A percentile compares a stretch with the other conserved stretches of the same genome.
These are phyloP conservation scores for Ceratobasidium sp. DNA, from an alignment of 1,284 basidiomycete genomes.

Conservation along the genomic window DNA sequence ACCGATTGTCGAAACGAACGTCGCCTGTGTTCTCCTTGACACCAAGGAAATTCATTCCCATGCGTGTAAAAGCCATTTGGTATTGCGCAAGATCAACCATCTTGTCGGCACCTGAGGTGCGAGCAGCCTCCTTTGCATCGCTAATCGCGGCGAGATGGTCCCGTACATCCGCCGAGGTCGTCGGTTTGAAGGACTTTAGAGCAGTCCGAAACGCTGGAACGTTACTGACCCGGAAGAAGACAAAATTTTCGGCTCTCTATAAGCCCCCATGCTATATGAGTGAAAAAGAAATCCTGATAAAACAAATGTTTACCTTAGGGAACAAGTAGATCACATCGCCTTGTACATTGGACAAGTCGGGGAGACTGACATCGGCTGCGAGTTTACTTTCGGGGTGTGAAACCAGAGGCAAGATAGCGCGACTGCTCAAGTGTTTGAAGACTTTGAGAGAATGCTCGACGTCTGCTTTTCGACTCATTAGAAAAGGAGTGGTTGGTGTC, in stretches of 20 bases:
- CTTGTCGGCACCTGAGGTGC: neutral
- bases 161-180: neutral
- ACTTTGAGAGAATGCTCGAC: neutral
- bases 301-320: slow-evolving; percentile 18
- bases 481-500: no score
- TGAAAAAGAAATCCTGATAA: neutral
- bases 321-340: slow-evolving; percentile 19
- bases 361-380: no score
- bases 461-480: neutral
- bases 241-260: slow-evolving; percentile 13
- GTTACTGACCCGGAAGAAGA: slow-evolving; percentile 15
- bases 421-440: slow-evolving; percentile 3
- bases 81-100: neutral
- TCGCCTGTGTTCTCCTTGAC: neutral
- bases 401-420: neutral
- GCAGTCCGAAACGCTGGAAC: neutral
- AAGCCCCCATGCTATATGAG: neutral
- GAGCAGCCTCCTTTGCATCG: neutral
- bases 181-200: neutral
- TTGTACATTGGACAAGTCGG: slow-evolving; percentile 11
- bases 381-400: neutral
- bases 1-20: slow-evolving; percentile 3
- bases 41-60: slow-evolving; percentile 19
- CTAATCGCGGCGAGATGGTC: neutral
- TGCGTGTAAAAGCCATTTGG: slow-evolving; percentile 32